Conservation (phyloP, 1,284 basidiomycete species). For the Sporisorium graminicola region DNA sequence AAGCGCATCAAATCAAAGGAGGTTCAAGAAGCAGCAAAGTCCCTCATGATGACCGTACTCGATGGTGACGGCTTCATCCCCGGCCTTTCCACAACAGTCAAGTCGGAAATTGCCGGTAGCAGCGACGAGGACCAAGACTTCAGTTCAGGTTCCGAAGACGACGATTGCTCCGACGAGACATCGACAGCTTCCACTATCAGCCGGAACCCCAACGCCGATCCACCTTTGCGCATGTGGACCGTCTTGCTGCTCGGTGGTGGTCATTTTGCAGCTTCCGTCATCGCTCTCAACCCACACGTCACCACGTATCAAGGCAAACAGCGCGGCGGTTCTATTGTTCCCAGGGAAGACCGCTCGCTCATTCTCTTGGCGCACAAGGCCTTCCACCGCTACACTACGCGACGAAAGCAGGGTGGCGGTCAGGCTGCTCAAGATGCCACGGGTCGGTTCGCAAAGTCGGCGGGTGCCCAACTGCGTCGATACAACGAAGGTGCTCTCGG, state of each 20-base stretch:
- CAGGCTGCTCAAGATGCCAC: slow-evolving; percentile 93
- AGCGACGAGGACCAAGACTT: slow-evolving; percentile 38
- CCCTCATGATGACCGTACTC: slow-evolving; percentile 57
- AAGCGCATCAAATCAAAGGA: slow-evolving; percentile 63
- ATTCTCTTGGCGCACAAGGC: slow-evolving; percentile 92
- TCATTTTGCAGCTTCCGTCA: slow-evolving; percentile 93
- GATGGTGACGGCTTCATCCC: slow-evolving; percentile 59
- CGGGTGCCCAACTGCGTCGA: slow-evolving; percentile 91
- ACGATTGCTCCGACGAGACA: slow-evolving; percentile 28
- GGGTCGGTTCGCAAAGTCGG: slow-evolving; percentile 89
- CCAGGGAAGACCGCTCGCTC: slow-evolving; percentile 66
- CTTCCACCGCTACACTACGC: slow-evolving; percentile 98
- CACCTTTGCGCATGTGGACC: slow-evolving; percentile 80
- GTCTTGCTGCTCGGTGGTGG: slow-evolving; percentile 97
- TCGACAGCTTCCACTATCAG: slow-evolving; percentile 27
- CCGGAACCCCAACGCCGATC: slow-evolving; percentile 40
- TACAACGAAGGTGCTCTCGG: slow-evolving; percentile 93
- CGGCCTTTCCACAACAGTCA: slow-evolving; percentile 32
- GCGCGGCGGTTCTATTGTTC: slow-evolving; percentile 18
- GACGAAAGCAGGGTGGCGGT: slow-evolving; percentile 95
- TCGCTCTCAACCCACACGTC: slow-evolving; percentile 72
- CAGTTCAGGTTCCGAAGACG: slow-evolving; percentile 19
- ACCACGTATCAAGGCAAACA: slow-evolving; percentile 37
- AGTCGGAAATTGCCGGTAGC: slow-evolving; percentile 21
- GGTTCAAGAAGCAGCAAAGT: slow-evolving; percentile 56